Base-by-base conservation (phyloP, 2,329 filamentous ascomycete species). In the Magnaporthiopsis rhizophila region DNA sequence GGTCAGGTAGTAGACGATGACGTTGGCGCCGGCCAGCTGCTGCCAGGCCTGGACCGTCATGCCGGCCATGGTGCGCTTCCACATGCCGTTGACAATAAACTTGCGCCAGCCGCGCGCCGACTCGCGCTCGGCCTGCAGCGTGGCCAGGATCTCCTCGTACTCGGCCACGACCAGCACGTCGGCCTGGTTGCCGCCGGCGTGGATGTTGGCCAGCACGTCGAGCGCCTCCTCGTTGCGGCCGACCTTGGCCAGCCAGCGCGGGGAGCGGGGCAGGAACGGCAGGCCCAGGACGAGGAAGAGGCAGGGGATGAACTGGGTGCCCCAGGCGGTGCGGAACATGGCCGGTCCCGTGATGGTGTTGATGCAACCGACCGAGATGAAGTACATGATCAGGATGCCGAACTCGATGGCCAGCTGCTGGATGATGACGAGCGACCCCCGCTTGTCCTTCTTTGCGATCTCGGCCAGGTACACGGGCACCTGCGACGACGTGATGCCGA, bases 331-430 rank as follows among this genome's bases (percentile, higher is more conserved):
- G 50, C 86, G 78, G 79, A 88, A 90, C 0, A 85, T 82, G 2
- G 82, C 78, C 1, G 81, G 73, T 13, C 85, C 83, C 0, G 79
- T 71, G 66, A 90, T 83, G 71, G 81, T 86, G 64, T 83, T 85
- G 58, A 60, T 60, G 73, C 83, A 86, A 28, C 86, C 89, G 70
- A 87, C 83, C 28, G 83, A 82, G 73, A 89, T 83, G 72, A 86
- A 87, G 78, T 88, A 89, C 70, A 89, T 89, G 75, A 89, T 86
- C 65, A 89, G 71, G 68, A 89, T 89, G 67, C 85, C 87, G 81
- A 81, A 89, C 68, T 89, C 89, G 66, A 92, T 91, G 32, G 88
- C 87, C 79, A 88, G 89, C 73, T 92, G 89, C 73, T 92, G 89
- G 58, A 85, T 83, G 63, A 88, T 86, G 21, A 92, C 87, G 45